Base-by-base conservation (phyloP, 768 basidiomycete species). In the Lactarius psammicola region DNA sequence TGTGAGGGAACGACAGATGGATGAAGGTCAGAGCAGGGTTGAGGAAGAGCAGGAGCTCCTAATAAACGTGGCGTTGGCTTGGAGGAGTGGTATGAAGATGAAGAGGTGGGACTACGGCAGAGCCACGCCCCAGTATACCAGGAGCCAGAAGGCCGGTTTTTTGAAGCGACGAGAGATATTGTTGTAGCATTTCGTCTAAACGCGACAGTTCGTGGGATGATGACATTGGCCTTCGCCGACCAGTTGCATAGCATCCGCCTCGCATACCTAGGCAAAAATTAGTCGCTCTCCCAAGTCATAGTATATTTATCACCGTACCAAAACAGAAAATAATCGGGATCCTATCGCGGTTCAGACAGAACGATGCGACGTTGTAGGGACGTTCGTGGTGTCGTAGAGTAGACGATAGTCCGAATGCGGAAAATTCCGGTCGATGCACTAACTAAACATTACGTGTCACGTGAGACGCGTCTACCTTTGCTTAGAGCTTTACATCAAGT, bases 231-330 rank as follows among this genome's bases (percentile, higher is more conserved):
- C 73, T 80, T 75, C 71, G 76, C 79, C 69, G 79, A 80, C 82
- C 80, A 83, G 76, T 78, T 82, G 81, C 87, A 87, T 88, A 80
- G 86, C 88, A 90, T 89, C 84, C 80, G 83, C 76, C 73, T 82
- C 73, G 83, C 86, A 87, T 88, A 72, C 80, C 86, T 83, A 65
- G 23, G 30, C 49, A 44, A 33, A 34, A 18, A 23, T 42, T 0
- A 60, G 57, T 20, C 13, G 28, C 3, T 17, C 11, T 4, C 46
- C 31, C 51, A 44, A 20, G 11, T 49, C 20, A 65, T 72, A 65
- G 56, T 1, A 79, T 72, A 71, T 72, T n/a, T 65, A 63, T 68
- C 66, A 67, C n/a, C n/a, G n/a, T 68, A 67, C 72, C n/a, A 59
- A 46, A 34, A n/a, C 36, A 26, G 20, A 17, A 18, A 58, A 30